Conservation (phyloP, 2,329 filamentous ascomycete genomes). For the Cytospora schulzeri region DNA sequence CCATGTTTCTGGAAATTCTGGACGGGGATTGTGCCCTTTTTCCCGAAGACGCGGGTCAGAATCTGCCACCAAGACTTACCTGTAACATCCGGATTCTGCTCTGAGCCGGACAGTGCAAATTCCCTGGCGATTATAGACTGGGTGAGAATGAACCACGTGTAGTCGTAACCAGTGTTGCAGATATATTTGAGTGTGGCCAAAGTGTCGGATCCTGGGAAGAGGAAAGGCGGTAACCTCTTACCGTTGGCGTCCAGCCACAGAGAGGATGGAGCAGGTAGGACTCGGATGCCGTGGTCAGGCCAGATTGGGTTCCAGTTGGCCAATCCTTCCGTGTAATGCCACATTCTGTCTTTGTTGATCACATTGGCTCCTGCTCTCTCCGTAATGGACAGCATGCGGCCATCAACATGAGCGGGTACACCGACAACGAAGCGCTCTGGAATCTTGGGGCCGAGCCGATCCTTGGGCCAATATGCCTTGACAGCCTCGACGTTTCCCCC, state of each 20-base stretch:
- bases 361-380: constrained; percentile 54
- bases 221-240: constrained; percentile 57
- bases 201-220: constrained; percentile 61
- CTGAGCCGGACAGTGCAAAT: constrained; percentile 63
- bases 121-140: constrained; percentile 62
- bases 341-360: constrained; percentile 66
- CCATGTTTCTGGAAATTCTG: constrained; percentile 62
- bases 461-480: constrained; percentile 58
- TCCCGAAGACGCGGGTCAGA: constrained; percentile 51
- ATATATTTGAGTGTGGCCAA: constrained; percentile 61
- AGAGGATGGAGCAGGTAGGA: constrained; percentile 62
- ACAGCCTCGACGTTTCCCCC: constrained; percentile 64
- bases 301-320: constrained; percentile 65
- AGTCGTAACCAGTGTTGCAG: constrained; percentile 62
- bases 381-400: constrained; percentile 61
- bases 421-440: constrained; percentile 61
- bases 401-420: constrained; percentile 66
- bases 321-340: constrained; percentile 67
- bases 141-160: constrained; percentile 64
- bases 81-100: constrained; percentile 65
- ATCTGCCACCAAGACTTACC: constrained; percentile 58
- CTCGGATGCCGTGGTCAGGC: constrained; percentile 62
- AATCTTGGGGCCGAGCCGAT: constrained; percentile 57
- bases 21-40: constrained; percentile 55
- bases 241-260: constrained; percentile 65